phyloP scores from a whole-genome alignment of 495 filamentous ascomycete species.

The Neurospora sublineolata region DNA sequence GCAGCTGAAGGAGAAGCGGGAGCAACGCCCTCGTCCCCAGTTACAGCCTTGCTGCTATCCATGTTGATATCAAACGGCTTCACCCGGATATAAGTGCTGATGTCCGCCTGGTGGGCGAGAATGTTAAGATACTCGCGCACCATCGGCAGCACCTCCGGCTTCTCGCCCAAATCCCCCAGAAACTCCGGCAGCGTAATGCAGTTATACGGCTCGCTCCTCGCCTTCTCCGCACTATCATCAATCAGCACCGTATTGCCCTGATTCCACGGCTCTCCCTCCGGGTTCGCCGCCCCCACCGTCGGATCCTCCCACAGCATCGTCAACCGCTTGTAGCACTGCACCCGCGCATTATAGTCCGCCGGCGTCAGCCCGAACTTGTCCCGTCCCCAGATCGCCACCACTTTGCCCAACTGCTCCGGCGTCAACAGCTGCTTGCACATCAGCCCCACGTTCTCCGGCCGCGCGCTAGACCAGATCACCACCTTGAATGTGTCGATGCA shows the following conservation, averaged over 20 bases:
- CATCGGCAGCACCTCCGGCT: slow-evolving; percentile 27
- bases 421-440: slow-evolving; percentile 49
- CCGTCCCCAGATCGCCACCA: slow-evolving; percentile 70
- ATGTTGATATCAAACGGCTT: slow-evolving; percentile 21
- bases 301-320: slow-evolving; percentile 54
- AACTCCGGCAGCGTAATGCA: slow-evolving; percentile 74
- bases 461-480: slow-evolving; percentile 86
- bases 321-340: slow-evolving; percentile 83
- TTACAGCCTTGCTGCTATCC: neutral
- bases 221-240: slow-evolving; percentile 75
- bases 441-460: slow-evolving; percentile 50
- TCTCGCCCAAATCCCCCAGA: slow-evolving; percentile 28
- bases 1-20: neutral
- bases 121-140: slow-evolving; percentile 40
- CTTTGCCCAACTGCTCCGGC: slow-evolving; percentile 21
- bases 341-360: slow-evolving; percentile 52
- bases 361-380: slow-evolving; percentile 58
- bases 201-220: slow-evolving; percentile 70
- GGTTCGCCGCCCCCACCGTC: slow-evolving; percentile 37
- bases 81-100: slow-evolving; percentile 34
- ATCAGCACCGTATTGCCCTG: slow-evolving; percentile 85
- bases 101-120: slow-evolving; percentile 28
- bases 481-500: slow-evolving; percentile 57
- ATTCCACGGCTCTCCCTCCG: slow-evolving; percentile 42
- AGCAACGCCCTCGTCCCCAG: neutral